Conservation (phyloP, 768 basidiomycete species). For the Trametes villosa region DNA sequence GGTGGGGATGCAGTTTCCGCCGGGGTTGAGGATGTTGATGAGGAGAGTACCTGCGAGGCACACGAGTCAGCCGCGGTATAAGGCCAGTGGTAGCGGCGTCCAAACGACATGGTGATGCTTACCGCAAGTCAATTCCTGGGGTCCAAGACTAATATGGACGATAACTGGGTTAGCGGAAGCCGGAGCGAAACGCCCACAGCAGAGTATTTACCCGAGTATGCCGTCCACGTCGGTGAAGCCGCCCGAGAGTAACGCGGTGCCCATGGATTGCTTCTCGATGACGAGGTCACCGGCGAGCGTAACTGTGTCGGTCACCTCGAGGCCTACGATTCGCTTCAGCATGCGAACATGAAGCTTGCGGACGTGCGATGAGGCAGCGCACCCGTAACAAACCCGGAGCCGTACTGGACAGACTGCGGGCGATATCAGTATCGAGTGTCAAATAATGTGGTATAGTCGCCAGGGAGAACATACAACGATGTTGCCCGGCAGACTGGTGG, state of each 20-base stretch:
- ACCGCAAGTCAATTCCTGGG: conserved; percentile 37
- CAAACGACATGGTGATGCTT: not conserved
- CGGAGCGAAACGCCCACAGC: not conserved
- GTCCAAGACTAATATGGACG: conserved; percentile 33
- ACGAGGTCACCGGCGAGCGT: conserved; percentile 37
- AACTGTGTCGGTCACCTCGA: conserved; percentile 42
- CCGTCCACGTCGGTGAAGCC: conserved; percentile 41
- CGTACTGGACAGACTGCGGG: conserved; percentile 51
- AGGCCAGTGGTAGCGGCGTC: not conserved
- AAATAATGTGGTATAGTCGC: too few species aligned
- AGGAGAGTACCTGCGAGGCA: too few species aligned
- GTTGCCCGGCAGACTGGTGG: conserved; percentile 37
- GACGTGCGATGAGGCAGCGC: not conserved
- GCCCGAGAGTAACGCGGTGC: conserved; percentile 33
- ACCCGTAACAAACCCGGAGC: conserved; percentile 53
- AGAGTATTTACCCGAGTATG: conserved; percentile 36
- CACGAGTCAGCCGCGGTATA: too few species aligned
- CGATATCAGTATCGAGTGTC: not conserved
- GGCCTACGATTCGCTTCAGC: conserved; percentile 5
- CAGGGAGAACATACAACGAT: conserved; percentile 36
- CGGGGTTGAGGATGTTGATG: too few species aligned
- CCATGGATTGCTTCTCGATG: conserved; percentile 40
- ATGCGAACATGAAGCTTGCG: too few species aligned
- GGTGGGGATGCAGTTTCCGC: conserved; percentile 33
- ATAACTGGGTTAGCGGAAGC: too few species aligned